Evolutionary conservation across 2,329 filamentous ascomycete species (phyloP).

Genomic region (Akanthomyces uredinophilus): DNA sequence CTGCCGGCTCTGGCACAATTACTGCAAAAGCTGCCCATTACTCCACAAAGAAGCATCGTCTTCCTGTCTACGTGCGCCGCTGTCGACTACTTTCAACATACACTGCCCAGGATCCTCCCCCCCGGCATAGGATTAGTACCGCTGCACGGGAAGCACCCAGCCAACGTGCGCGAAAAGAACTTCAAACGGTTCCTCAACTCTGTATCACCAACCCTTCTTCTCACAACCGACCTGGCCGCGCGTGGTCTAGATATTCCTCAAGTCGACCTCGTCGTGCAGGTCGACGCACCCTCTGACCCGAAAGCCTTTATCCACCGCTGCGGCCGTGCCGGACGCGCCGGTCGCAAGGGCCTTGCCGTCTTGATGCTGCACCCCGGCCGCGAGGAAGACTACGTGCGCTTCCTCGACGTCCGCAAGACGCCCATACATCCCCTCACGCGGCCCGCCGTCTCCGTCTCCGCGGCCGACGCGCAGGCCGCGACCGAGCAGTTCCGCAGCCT

Average conservation of each 20-base stretch:
- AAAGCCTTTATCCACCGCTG: slow-evolving; percentile 95
- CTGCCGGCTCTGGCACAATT: slow-evolving; percentile 68
- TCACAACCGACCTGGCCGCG: slow-evolving; percentile 90
- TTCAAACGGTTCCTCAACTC: slow-evolving; percentile 75
- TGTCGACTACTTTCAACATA: slow-evolving; percentile 87
- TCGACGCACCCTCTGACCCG: slow-evolving; percentile 77
- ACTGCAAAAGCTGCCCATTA: slow-evolving; percentile 62
- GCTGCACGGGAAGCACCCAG: slow-evolving; percentile 86
- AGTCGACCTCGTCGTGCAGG: slow-evolving; percentile 84
- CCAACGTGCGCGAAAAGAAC: slow-evolving; percentile 83
- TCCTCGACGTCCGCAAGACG: slow-evolving; percentile 81
- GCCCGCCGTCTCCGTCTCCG: slow-evolving; percentile 52
- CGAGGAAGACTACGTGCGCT: slow-evolving; percentile 86
- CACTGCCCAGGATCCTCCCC: slow-evolving; percentile 70
- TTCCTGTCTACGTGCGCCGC: slow-evolving; percentile 92
- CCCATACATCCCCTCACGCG: slow-evolving; percentile 62
- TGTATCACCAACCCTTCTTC: slow-evolving; percentile 69
- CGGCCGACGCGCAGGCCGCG: slow-evolving; percentile 53
- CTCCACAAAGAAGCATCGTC: slow-evolving; percentile 79
- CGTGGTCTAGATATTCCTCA: slow-evolving; percentile 87
- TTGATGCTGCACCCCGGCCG: slow-evolving; percentile 78
- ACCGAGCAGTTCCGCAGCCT: slow-evolving; percentile 58
- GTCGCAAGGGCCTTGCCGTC: slow-evolving; percentile 76
- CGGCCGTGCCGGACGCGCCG: slow-evolving; percentile 84
- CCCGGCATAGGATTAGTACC: slow-evolving; percentile 65